Base-by-base conservation (phyloP, 768 basidiomycete genomes). In the Leccinum subgranulosum region DNA sequence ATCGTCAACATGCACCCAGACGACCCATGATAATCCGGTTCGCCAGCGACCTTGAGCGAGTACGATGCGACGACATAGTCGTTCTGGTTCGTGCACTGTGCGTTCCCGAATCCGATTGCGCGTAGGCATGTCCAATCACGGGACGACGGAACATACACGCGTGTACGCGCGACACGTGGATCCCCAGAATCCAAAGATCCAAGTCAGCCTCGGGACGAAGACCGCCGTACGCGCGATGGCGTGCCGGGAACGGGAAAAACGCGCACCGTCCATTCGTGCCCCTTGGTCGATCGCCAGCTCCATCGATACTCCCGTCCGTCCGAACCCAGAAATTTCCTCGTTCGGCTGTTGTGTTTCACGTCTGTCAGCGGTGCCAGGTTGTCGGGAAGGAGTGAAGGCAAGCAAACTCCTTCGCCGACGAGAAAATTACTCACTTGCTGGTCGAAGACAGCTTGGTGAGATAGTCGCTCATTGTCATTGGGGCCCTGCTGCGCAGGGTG, bases 231-330 rank as follows among this genome's bases (percentile, higher is more conserved):
- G n/a, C 29, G 29, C 2, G 15, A 29, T n/a, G 49, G 11, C 29
- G 9, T 19, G 21, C 10, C 39, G n/a, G n/a, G n/a, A 17, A 48
- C 17, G 47, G 25, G 25, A 25, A 25, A 25, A 8, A 51, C 10
- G 76, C 84, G 65, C 61, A 86, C 87, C 23, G 81, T 81, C 85
- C 86, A 89, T 62, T 88, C 87, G 54, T 84, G 79, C 53, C 81
- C 79, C 12, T 70, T 70, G 25, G 73, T 73, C 21, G 74, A 65
- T 17, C 77, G 73, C 71, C 79, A 79, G 25, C 76, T 77, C 87
- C 87, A 89, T 51, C 73, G 74, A 62, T 88, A 90, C 54, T 81
- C 79, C 46, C 83, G 76, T 1, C 81, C 81, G 61, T 89, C 84
- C 0, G 84, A 80, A 2, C 78, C 86, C 8, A 69, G 67, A 61